phyloP scores from a whole-genome alignment of 257 asterid genomes.

The Gynochthodes officinalis region DNA sequence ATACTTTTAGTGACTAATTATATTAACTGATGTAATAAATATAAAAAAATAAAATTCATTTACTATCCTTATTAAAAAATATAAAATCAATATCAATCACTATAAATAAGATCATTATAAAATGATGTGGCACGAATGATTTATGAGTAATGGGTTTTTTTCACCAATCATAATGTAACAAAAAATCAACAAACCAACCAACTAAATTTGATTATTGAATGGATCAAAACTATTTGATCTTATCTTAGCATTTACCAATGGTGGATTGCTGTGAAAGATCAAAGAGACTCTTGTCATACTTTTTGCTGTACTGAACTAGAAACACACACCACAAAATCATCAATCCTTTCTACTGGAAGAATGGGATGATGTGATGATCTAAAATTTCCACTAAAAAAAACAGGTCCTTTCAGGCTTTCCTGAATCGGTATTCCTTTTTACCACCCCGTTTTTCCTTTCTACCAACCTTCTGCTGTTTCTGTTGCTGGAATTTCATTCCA shows the following conservation, averaged over 20 bases:
- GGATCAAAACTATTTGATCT: neutral
- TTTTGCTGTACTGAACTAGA: neutral
- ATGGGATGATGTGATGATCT: neutral
- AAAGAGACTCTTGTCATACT: neutral
- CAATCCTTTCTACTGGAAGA: too few species aligned
- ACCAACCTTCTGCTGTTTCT: neutral
- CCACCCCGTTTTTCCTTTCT: neutral
- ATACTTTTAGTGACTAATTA: too few species aligned
- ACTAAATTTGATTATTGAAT: neutral
- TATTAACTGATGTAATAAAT: too few species aligned
- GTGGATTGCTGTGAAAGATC: neutral
- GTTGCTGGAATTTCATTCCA: neutral
- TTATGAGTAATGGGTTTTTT: too few species aligned
- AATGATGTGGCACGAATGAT: too few species aligned
- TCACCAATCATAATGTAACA: too few species aligned
- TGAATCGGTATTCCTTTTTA: neutral
- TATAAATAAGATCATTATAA: too few species aligned
- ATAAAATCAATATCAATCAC: too few species aligned
- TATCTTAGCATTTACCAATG: too few species aligned
- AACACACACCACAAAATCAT: too few species aligned
- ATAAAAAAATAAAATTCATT: too few species aligned
- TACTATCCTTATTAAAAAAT: too few species aligned
- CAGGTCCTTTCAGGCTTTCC: neutral
- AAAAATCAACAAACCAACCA: constrained; percentile 8
- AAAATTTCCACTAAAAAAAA: neutral